Evolutionary conservation across 768 basidiomycete species (phyloP), one percentile per base, ranked within the genome.

Genomic region (Cytidiella melzeri): DNA sequence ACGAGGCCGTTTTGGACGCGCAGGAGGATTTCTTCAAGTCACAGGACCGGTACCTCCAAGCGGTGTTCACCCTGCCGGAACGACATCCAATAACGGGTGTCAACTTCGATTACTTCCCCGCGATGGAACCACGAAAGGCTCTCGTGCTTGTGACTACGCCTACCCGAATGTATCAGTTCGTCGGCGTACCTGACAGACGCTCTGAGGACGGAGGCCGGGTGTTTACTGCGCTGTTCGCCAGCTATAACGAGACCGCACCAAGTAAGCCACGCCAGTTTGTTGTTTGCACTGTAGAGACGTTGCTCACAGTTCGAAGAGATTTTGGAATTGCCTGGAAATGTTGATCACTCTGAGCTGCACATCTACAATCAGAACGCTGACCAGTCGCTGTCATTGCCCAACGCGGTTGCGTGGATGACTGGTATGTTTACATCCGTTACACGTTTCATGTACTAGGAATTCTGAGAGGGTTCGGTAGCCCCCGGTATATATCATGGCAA

Each of bases 1-100:
- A 90, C 53, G 93, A 96, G 57, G 87, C 88, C 4, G 75, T 93
- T 7, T 72, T 96, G 6, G 93, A 97, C 60, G 89, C 90, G 4
- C 85, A 89, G 55, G 90, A 95, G 63, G 84, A 94, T 64, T 83
- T 93, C 61, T 89, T 92, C 77, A 93, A 92, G 69, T 86, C 90
- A 4, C 83, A 84, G 51, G 90, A 92, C 61, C 76, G 90, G 48
- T 83, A 88, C 62, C 63, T 88, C 20, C 84, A 86, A 57, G 58
- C 79, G 11, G 78, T 92, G 11, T 90, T 84, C 63, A 76, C 84
- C 0, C 69, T 94, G 5, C 84, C 87, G 1, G 93, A 95, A 63
- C 73, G 81, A 40, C 83, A 87, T 54, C 80, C 88, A 4, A 79
- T 97, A 44, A 89, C 87, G 1, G 95, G 95, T 21, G 71, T 97